Base-by-base conservation (phyloP, 2,329 filamentous ascomycete species). In the Plenodomus biglobosus region DNA sequence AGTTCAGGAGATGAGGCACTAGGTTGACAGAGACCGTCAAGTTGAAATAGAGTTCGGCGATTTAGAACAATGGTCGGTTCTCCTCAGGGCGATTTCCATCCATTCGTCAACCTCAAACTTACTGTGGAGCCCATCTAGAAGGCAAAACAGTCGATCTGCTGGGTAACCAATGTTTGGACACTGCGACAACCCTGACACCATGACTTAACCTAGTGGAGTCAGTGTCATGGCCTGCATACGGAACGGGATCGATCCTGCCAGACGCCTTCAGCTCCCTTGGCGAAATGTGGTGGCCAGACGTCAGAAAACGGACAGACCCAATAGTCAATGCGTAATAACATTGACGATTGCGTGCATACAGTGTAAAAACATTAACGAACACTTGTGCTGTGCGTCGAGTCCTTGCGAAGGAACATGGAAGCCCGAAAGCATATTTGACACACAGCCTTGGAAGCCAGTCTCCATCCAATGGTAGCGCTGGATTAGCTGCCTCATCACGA, bases 21-120 rank as follows among this genome's bases (percentile, higher is more conserved):
- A 35, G 48, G 13, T 22, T 30, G 22, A 5, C 40, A 46, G 37
- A 57, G 42, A 44, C 38, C 18, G 48, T 52, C 48, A 58, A 61
- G 53, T 60, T 58, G 52, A 43, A 20, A 53, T 48, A 59, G 52
- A 40, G 56, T 61, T 62, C 48, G 10, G 44, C 13, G 19, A 22
- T 44, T 36, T 44, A 18, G 45, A 7, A 32, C 17, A 15, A 17
- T 30, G 17, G 36, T 36, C 22, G 16, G 35, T 16, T 21, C 7
- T 17, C 11, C n/a, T 44, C 16, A 8, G 18, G 5, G 34, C 27
- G 17, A 24, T n/a, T 20, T 16, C n/a, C 17, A 24, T 24, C 17
- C n/a, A 44, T 48, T 53, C 38, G 44, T 40, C 38, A 34, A 41
- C 18, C 35, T 22, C 40, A 27, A 42, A 35, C 27, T 18, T 30